Conservation (phyloP, 2,329 filamentous ascomycete genomes). For the Tolypocladium pustulatum region DNA sequence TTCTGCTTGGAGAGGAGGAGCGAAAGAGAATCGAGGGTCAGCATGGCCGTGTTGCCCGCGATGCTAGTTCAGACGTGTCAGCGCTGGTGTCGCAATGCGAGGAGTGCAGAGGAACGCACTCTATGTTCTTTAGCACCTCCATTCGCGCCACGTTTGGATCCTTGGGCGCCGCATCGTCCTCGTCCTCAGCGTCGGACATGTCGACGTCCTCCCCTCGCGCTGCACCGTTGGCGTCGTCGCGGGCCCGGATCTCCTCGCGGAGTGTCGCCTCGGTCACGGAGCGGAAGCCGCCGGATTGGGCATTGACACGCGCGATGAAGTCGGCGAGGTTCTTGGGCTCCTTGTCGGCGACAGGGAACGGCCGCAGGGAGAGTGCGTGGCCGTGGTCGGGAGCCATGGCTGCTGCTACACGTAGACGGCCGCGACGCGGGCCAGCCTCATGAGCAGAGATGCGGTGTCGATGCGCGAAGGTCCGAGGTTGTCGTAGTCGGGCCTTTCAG, state of each 20-base stretch:
- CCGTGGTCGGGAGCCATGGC: constrained; percentile 20
- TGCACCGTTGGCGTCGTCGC: constrained; percentile 30
- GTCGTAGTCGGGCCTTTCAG: neutral
- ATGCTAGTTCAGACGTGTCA: constrained; percentile 12
- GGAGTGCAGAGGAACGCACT: constrained; percentile 18
- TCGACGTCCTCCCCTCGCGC: constrained; percentile 34
- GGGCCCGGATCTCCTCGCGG: constrained; percentile 51
- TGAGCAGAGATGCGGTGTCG: neutral
- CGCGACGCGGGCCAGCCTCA: neutral
- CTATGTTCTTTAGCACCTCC: constrained; percentile 47
- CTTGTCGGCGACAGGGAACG: constrained; percentile 41
- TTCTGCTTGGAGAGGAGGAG: constrained; percentile 72
- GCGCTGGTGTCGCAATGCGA: neutral
- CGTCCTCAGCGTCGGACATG: constrained; percentile 35
- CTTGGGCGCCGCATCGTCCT: constrained; percentile 32
- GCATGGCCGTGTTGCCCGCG: constrained; percentile 46
- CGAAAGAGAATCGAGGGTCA: constrained; percentile 74
- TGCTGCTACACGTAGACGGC: neutral
- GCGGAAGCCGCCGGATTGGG: constrained; percentile 69
- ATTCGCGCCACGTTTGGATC: constrained; percentile 40
- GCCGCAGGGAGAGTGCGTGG: constrained; percentile 26
- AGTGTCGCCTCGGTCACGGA: constrained; percentile 66
- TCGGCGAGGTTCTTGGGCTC: constrained; percentile 54
- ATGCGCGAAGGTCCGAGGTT: neutral
- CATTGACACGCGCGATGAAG: constrained; percentile 72